phyloP scores from a whole-genome alignment of 306 rosid genomes.

The Arachis hypogaea region DNA sequence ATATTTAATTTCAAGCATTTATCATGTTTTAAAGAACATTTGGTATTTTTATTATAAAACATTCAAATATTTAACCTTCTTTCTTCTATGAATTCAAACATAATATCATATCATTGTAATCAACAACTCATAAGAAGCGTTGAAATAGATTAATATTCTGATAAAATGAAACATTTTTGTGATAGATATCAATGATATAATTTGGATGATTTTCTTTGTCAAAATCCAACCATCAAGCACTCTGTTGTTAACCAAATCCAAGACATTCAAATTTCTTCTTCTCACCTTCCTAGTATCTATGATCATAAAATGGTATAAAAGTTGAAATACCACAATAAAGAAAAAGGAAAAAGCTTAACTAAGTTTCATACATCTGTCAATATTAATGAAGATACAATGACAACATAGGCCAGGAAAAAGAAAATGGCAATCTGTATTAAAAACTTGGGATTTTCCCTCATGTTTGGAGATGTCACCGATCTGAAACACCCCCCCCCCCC shows the following conservation, averaged over 20 bases:
- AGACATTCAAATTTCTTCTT: not conserved
- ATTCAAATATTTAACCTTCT: too few relatives aligned
- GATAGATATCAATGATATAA: not conserved
- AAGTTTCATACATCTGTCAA: conserved; percentile 76
- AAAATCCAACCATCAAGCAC: conserved; percentile 17
- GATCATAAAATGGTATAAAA: conserved; percentile 4
- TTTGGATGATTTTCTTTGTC: not conserved
- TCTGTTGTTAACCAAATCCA: conserved; percentile 29
- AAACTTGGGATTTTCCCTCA: conserved; percentile 97
- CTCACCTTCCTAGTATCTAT: conserved; percentile 22
- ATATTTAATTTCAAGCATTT: too few relatives aligned
- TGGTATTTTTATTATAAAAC: too few relatives aligned
- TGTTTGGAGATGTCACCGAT: conserved; percentile 95
- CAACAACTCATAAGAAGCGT: too few relatives aligned
- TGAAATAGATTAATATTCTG: too few relatives aligned
- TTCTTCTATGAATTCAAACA: too few relatives aligned
- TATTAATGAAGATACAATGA: conserved; percentile 90
- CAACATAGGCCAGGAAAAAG: conserved; percentile 95
- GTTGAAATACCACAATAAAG: conserved; percentile 7
- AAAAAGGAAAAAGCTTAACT: not conserved
- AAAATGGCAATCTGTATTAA: conserved; percentile 84
- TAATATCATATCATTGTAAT: too few relatives aligned
- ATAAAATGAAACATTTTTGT: too few relatives aligned
- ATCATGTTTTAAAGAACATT: too few relatives aligned
- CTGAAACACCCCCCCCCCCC: conserved; percentile 49